Evolutionary conservation across 2,329 filamentous ascomycete species (phyloP).

Genomic region (Trichoderma endophyticum): DNA sequence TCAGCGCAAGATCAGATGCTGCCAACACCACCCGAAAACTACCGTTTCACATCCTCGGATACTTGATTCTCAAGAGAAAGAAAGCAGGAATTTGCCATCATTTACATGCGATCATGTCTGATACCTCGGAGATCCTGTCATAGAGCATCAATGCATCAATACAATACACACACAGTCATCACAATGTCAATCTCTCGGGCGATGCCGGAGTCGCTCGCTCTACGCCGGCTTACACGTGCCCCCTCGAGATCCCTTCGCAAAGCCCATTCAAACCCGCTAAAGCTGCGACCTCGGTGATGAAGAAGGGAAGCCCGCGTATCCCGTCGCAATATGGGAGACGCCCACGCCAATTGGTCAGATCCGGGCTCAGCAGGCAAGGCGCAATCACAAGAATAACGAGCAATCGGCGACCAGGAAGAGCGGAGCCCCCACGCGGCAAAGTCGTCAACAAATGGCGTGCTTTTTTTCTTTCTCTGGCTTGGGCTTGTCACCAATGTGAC

Average conservation of each 20-base stretch:
- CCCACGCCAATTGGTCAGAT: constrained; percentile 6
- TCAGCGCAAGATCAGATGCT: not conserved
- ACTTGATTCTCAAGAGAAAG: not conserved
- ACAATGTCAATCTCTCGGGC: not conserved
- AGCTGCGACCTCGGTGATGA: constrained; percentile 3
- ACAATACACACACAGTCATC: not conserved
- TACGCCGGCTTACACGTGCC: not conserved
- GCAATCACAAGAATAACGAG: not conserved
- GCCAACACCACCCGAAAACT: not conserved
- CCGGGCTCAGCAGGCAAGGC: not conserved
- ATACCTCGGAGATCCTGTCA: not conserved
- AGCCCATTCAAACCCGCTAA: not conserved
- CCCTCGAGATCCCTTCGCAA: not conserved
- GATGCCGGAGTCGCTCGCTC: not conserved
- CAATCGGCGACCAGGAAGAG: not conserved
- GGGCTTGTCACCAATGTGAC: constrained; percentile 3
- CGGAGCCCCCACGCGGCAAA: constrained; percentile 10
- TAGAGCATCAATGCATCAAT: not conserved
- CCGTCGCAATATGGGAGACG: not conserved
- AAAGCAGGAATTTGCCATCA: not conserved
- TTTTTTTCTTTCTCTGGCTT: not conserved
- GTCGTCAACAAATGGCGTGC: constrained; percentile 11
- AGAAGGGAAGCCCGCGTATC: not conserved
- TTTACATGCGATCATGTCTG: not conserved
- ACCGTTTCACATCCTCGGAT: not conserved